A percentile compares a stretch with the other conserved stretches of the same genome.
Evolutionary conservation across 2,329 filamentous ascomycete genomes (phyloP).

Genomic region (Aspergillus sp.): DNA sequence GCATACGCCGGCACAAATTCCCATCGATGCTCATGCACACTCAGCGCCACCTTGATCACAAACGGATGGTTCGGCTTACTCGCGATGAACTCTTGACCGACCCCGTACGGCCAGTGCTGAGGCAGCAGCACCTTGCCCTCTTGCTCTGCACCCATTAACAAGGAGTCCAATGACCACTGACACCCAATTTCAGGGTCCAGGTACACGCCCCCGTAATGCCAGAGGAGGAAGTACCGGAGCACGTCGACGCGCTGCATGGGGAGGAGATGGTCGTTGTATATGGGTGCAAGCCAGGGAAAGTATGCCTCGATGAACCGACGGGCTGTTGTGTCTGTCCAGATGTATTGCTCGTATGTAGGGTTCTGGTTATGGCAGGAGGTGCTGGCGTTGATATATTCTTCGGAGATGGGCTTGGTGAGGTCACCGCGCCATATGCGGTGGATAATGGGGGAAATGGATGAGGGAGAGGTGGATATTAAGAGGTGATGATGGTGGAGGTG

Average conservation of each 20-base stretch:
- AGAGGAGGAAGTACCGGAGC: slow-evolving; percentile 8
- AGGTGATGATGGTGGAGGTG: not conserved
- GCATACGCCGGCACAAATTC: not conserved
- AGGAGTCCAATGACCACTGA: not conserved
- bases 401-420: not conserved
- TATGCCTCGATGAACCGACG: not conserved
- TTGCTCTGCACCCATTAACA: not conserved
- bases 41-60: slow-evolving; percentile 3
- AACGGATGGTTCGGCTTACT: not conserved
- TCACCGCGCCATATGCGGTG: slow-evolving; percentile 10
- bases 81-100: not conserved
- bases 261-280: not conserved
- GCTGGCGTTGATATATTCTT: not conserved
- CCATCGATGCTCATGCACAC: not conserved
- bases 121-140: not conserved
- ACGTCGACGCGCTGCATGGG: slow-evolving; percentile 7
- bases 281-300: slow-evolving; percentile 1
- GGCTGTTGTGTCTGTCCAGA: slow-evolving; percentile 2
- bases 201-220: slow-evolving; percentile 7
- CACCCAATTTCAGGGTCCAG: slow-evolving; percentile 1
- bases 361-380: not conserved
- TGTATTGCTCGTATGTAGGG: slow-evolving; percentile 4
- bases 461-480: not conserved
- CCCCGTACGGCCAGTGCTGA: not conserved
- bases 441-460: slow-evolving; percentile 1